Conservation (phyloP, 2,329 filamentous ascomycete genomes). For the Pyrenochaeta sp. region DNA sequence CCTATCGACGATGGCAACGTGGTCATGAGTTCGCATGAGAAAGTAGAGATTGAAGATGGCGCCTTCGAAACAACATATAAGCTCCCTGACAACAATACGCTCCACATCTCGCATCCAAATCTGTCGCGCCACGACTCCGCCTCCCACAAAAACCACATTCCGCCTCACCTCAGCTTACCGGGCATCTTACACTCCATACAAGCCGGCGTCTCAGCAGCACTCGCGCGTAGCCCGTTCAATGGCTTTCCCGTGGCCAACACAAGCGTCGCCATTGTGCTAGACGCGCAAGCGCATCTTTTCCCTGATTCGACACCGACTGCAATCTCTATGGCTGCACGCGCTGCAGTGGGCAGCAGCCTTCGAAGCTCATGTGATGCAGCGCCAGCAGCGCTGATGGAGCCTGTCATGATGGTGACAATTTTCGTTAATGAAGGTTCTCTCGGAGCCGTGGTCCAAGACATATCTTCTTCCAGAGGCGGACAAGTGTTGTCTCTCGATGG, state of each 20-base stretch:
- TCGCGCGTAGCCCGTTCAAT: conserved; percentile 84
- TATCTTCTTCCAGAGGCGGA: conserved; percentile 76
- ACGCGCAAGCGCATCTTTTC: conserved; percentile 71
- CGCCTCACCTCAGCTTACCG: conserved; percentile 61
- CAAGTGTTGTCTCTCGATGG: conserved; percentile 74
- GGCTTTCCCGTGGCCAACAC: conserved; percentile 82
- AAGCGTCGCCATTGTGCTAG: conserved; percentile 73
- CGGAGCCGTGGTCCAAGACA: conserved; percentile 82
- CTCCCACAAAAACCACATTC: conserved; percentile 58
- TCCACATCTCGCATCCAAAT: conserved; percentile 64
- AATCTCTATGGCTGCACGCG: conserved; percentile 71
- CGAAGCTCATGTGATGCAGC: conserved; percentile 65
- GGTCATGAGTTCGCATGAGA: conserved; percentile 28
- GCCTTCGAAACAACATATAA: conserved; percentile 39
- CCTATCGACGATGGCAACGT: conserved; percentile 59
- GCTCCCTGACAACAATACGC: conserved; percentile 72
- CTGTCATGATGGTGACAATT: conserved; percentile 90
- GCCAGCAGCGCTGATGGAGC: conserved; percentile 80
- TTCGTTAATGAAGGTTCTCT: conserved; percentile 83
- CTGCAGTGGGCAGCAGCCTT: conserved; percentile 72
- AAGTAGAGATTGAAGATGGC: conserved; percentile 34
- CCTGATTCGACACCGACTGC: conserved; percentile 72
- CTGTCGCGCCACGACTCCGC: conserved; percentile 52
- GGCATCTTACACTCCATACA: conserved; percentile 66
- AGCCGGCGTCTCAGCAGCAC: conserved; percentile 82